Evolutionary conservation across 2,329 filamentous ascomycete species (phyloP).

Genomic region (Plectosphaerella sp.): DNA sequence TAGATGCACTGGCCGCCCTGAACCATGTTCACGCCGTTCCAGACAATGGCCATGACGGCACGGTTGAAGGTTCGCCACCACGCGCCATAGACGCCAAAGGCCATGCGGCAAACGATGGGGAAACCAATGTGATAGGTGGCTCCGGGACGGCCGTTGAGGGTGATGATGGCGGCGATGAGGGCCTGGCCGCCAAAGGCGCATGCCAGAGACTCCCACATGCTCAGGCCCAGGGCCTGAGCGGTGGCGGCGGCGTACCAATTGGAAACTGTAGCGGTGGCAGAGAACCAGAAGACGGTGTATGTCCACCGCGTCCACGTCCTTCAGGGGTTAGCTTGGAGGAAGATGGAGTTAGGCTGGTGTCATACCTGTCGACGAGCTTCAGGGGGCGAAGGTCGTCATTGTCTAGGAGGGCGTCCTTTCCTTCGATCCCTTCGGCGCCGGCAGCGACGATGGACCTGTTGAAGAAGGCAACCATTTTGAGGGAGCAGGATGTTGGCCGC

Average conservation of each 20-base stretch:
- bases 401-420: slow-evolving; percentile 25
- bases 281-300: slow-evolving; percentile 38
- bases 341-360: too few relatives aligned
- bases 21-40: slow-evolving; percentile 31
- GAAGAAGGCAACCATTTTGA: slow-evolving; percentile 5
- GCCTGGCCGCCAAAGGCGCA: slow-evolving; percentile 34
- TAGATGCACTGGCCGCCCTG: neutral
- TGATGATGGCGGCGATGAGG: slow-evolving; percentile 33
- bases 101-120: slow-evolving; percentile 34
- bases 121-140: slow-evolving; percentile 38
- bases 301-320: slow-evolving; percentile 34
- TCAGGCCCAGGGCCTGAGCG: slow-evolving; percentile 35
- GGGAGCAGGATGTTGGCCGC: too few relatives aligned
- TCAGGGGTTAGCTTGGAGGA: too few relatives aligned
- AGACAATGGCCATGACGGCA: slow-evolving; percentile 39
- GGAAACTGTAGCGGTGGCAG: slow-evolving; percentile 30
- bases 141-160: slow-evolving; percentile 34
- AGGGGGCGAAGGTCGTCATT: slow-evolving; percentile 37
- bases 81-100: slow-evolving; percentile 38
- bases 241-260: slow-evolving; percentile 33
- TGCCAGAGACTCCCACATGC: slow-evolving; percentile 43
- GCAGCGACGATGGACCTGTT: slow-evolving; percentile 6
- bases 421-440: slow-evolving; percentile 10
- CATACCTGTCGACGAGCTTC: slow-evolving; percentile 23
- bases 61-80: slow-evolving; percentile 39